Evolutionary conservation across 164 flowering plant species (phyloP).

Genomic region (Warburgia ugandensis): DNA sequence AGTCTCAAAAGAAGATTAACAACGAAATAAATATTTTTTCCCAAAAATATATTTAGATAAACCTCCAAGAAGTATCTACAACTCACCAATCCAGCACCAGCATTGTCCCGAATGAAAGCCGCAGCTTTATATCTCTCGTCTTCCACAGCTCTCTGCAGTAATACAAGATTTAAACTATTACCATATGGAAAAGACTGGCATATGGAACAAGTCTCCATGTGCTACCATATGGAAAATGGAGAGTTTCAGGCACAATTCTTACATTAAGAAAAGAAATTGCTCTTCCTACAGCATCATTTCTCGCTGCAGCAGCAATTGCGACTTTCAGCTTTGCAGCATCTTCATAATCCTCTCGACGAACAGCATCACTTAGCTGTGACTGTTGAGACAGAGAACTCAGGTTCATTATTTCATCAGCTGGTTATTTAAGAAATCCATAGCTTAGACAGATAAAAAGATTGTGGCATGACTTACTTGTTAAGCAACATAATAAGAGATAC

Average conservation of each 20-base stretch:
- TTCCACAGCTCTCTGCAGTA: conserved; percentile 60
- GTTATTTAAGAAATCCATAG: too few species aligned
- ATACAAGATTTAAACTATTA: conserved; percentile 1
- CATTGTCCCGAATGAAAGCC: conserved; percentile 64
- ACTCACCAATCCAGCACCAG: conserved; percentile 94
- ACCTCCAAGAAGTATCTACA: too few species aligned
- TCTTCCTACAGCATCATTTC: conserved; percentile 72
- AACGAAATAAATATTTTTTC: too few species aligned
- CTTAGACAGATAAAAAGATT: too few species aligned
- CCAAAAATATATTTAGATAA: too few species aligned
- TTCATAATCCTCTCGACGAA: conserved; percentile 61
- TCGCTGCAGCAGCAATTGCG: conserved; percentile 84
- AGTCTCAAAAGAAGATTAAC: background rate
- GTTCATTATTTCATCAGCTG: background rate
- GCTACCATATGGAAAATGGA: background rate
- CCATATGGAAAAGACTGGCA: too few species aligned
- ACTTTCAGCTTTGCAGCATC: conserved; percentile 93
- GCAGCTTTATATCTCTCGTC: conserved; percentile 85
- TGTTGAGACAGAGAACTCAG: conserved; percentile 22
- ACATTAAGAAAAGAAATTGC: conserved; percentile 67
- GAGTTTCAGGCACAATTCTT: conserved; percentile 9
- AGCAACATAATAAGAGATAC: conserved; percentile 1
- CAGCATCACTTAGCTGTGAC: conserved; percentile 66
- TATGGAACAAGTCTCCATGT: background rate
- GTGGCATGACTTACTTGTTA: background rate